phyloP scores from a whole-genome alignment of 1,139 yeast species.

The Pneumocystis canis region DNA sequence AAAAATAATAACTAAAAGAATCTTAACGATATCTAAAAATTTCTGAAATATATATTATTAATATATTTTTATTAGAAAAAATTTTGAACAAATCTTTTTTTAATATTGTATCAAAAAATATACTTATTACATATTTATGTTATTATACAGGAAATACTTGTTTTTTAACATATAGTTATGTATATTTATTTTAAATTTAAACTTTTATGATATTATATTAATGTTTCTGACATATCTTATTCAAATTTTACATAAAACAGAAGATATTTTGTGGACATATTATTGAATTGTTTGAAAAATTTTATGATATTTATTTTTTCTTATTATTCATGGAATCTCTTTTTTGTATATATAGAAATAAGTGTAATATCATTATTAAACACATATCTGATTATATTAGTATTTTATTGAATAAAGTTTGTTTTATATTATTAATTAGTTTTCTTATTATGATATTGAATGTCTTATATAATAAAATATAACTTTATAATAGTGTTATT shows the following conservation, averaged over 20 bases:
- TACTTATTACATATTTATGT: constrained; percentile 17
- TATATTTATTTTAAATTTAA: constrained; percentile 2
- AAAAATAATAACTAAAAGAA: background rate
- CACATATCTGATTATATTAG: constrained; percentile 53
- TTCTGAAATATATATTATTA: constrained; percentile 15
- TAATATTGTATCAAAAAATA: background rate
- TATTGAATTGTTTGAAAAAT: constrained; percentile 15
- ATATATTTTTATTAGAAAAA: constrained; percentile 18
- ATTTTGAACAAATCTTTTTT: constrained; percentile 15
- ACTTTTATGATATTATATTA: background rate
- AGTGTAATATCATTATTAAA: constrained; percentile 35
- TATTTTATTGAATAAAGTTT: constrained; percentile 30
- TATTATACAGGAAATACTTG: constrained; percentile 21
- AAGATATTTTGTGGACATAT: constrained; percentile 20
- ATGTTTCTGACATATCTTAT: constrained; percentile 15
- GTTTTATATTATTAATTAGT: constrained; percentile 46
- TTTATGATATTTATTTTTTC: constrained; percentile 20
- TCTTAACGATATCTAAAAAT: background rate
- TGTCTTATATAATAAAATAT: constrained; percentile 28
- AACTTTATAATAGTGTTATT: constrained; percentile 27
- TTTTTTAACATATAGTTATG: constrained; percentile 15
- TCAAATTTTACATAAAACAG: constrained; percentile 16
- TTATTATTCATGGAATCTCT: constrained; percentile 25
- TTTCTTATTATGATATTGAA: constrained; percentile 29
- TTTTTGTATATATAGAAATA: constrained; percentile 14